These are phyloP conservation scores for Solanum hybrid DNA, from an alignment of 305 asterid genomes.

Conservation along the genomic window DNA sequence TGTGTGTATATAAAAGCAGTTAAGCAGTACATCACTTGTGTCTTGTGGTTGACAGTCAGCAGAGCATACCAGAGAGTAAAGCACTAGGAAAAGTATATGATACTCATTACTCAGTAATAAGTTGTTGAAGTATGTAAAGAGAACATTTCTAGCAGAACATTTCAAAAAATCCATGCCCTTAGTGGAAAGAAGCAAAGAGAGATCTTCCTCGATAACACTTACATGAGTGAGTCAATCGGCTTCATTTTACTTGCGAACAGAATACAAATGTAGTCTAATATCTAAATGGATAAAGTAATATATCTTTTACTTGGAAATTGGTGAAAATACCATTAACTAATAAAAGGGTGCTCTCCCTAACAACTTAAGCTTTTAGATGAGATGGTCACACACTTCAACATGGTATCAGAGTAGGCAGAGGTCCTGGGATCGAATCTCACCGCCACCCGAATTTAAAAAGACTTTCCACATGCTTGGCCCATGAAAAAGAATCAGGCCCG, in stretches of 20 bases:
- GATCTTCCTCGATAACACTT: neutral
- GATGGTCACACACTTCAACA: neutral
- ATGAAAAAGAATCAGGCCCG: neutral
- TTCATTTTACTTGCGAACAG: neutral
- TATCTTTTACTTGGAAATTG: neutral
- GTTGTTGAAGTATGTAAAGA: neutral
- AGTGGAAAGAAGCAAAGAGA: neutral
- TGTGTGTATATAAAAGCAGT: neutral
- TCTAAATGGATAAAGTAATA: neutral
- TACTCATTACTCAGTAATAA: neutral
- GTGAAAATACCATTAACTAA: neutral
- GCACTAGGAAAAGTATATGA: neutral
- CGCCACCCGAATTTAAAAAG: neutral
- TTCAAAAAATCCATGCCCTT: neutral
- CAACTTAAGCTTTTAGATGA: neutral
- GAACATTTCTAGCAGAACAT: neutral
- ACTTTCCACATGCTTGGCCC: neutral
- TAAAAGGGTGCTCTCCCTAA: neutral
- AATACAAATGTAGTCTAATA: neutral
- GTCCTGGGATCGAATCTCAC: neutral
- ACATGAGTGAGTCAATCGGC: neutral
- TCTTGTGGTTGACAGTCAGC: neutral
- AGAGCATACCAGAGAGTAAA: slow-evolving; percentile 6
- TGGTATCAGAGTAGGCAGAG: neutral
- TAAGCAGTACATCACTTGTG: neutral